A percentile compares a stretch with the other conserved stretches of the same genome.
phyloP scores from a whole-genome alignment of 1,284 basidiomycete genomes.

The Tylopilus sp. region DNA sequence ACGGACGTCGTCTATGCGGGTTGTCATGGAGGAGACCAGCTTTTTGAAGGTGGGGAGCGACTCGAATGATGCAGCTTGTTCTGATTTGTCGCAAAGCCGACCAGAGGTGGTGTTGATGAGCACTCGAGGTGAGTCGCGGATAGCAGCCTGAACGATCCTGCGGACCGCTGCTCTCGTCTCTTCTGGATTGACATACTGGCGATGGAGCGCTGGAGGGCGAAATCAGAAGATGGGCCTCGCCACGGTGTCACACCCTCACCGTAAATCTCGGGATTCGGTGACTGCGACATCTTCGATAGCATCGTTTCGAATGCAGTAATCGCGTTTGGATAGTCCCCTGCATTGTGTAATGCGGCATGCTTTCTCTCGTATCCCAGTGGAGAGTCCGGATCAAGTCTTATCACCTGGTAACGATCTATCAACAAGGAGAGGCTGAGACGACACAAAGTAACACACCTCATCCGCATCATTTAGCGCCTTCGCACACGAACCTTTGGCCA shows the following conservation, averaged over 20 bases:
- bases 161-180: background rate
- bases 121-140: background rate
- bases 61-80: background rate
- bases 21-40: background rate
- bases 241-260: background rate
- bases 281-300: background rate
- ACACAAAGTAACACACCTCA: background rate
- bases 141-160: background rate
- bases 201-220: background rate
- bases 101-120: slow-evolving; percentile 1
- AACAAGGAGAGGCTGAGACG: background rate
- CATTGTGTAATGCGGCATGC: background rate
- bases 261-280: background rate
- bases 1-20: background rate
- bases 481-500: background rate
- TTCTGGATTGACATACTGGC: background rate
- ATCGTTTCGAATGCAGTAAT: background rate
- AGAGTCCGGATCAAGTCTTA: background rate
- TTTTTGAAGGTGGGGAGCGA: background rate
- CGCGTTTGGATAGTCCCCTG: background rate
- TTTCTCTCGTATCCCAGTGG: slow-evolving; percentile 1
- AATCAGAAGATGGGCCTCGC: background rate
- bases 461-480: background rate
- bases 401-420: background rate
- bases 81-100: background rate